Evolutionary conservation across 225 moss, liverwort and hornwort genomes (phyloP).

Genomic region (Pleurozium schreberi): DNA sequence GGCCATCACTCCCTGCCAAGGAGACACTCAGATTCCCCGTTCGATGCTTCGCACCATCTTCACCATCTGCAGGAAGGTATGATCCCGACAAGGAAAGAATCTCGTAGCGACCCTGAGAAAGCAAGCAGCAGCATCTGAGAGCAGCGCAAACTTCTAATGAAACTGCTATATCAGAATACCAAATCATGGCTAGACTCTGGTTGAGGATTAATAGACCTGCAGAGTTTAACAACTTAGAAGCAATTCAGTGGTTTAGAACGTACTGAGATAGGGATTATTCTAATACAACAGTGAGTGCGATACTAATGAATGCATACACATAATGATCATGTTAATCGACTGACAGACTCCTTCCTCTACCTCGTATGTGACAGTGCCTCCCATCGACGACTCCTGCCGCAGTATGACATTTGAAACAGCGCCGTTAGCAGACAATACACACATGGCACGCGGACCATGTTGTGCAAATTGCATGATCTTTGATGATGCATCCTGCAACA

Average conservation of each 20-base stretch:
- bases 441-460: constrained; percentile 84
- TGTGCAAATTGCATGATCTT: constrained; percentile 90
- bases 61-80: constrained; percentile 54
- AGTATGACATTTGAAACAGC: constrained; percentile 82
- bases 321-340: neutral
- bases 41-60: constrained; percentile 59
- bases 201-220: neutral
- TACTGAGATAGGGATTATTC: neutral
- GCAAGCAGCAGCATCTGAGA: constrained; percentile 4
- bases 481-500: constrained; percentile 73
- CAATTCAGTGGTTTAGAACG: neutral
- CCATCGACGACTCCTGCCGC: constrained; percentile 78
- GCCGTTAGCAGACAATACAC: constrained; percentile 90
- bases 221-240: neutral
- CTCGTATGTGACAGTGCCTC: constrained; percentile 92
- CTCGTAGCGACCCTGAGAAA: constrained; percentile 77
- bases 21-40: constrained; percentile 83
- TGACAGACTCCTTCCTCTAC: constrained; percentile 8
- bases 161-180: neutral
- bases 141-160: neutral
- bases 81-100: constrained; percentile 92
- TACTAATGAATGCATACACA: neutral
- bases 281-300: neutral
- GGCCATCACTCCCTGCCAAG: constrained; percentile 81
- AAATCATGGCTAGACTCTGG: neutral